A percentile compares a stretch with the other conserved stretches of the same genome.
Conservation (phyloP, 1,284 basidiomycete species). For the Cutaneotrichosporon dermatis region DNA sequence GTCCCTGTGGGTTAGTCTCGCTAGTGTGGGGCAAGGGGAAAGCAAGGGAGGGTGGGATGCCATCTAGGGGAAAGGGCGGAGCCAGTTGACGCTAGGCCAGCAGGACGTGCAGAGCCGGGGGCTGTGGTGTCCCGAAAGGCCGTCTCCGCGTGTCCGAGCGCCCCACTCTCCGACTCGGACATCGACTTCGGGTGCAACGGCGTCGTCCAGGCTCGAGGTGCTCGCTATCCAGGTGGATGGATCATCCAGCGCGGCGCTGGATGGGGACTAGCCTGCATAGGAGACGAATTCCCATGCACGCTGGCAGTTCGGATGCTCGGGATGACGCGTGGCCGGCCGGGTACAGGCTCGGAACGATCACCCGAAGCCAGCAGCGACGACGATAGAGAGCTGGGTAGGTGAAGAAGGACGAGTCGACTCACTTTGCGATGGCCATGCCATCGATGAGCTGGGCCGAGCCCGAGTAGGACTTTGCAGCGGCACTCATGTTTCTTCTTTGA, state of each 20-base stretch:
- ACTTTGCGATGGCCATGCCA: constrained; percentile 85
- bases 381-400: no score
- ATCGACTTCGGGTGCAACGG: no score
- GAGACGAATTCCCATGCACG: no score
- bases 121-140: not conserved
- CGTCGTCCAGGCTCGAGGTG: no score
- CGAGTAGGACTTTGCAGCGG: constrained; percentile 2
- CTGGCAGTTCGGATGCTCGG: no score
- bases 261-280: no score
- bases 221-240: not conserved
- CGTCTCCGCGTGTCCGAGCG: not conserved
- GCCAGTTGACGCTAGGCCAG: no score
- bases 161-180: not conserved
- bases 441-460: constrained; percentile 65
- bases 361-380: not conserved
- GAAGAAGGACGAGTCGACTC: constrained; percentile 28
- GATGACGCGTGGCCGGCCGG: not conserved
- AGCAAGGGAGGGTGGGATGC: no score
- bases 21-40: not conserved
- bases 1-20: constrained; percentile 54
- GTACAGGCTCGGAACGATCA: not conserved
- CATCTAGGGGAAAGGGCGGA: no score
- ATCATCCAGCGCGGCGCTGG: not conserved
- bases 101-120: not conserved
- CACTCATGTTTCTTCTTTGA: constrained; percentile 3